Evolutionary conservation across 1,139 yeast species (phyloP).

Genomic region (Scheffersomyces illinoinensis): DNA sequence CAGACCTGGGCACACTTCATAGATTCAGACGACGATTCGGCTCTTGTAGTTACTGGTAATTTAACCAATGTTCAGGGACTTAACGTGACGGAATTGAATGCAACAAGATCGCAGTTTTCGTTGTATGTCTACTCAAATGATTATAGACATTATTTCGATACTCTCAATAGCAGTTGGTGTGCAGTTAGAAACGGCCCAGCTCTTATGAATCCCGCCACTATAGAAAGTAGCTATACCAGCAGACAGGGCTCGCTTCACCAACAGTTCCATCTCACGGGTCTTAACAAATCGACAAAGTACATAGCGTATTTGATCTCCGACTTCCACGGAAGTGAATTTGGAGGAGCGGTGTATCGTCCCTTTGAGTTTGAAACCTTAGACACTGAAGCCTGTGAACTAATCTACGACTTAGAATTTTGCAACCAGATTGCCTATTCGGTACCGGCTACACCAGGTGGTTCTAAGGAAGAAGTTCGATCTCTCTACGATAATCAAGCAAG

Average conservation of each 20-base stretch:
- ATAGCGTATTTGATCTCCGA: slow-evolving; percentile 66
- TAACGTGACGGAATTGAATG: slow-evolving; percentile 23
- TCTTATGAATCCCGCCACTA: slow-evolving; percentile 21
- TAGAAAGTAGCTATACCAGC: slow-evolving; percentile 43
- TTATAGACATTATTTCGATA: slow-evolving; percentile 35
- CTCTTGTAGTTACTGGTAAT: slow-evolving; percentile 67
- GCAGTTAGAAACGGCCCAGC: slow-evolving; percentile 60
- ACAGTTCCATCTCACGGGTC: slow-evolving; percentile 62
- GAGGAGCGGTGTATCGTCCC: slow-evolving; percentile 67
- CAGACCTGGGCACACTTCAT: slow-evolving; percentile 59
- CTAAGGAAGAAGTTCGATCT: slow-evolving; percentile 21
- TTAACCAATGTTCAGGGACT: slow-evolving; percentile 31
- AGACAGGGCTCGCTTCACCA: slow-evolving; percentile 53
- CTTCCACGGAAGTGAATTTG: slow-evolving; percentile 40
- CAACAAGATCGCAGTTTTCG: slow-evolving; percentile 38
- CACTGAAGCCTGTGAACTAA: slow-evolving; percentile 63
- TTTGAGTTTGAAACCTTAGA: slow-evolving; percentile 63
- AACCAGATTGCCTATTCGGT: slow-evolving; percentile 83
- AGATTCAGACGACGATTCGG: slow-evolving; percentile 74
- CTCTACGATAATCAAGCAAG: slow-evolving; percentile 68
- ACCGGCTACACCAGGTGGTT: slow-evolving; percentile 53
- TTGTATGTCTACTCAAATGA: slow-evolving; percentile 50
- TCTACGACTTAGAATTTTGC: slow-evolving; percentile 78
- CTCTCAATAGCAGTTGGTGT: slow-evolving; percentile 66
- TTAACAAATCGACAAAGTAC: slow-evolving; percentile 64